Evolutionary conservation across 441 rosid species (phyloP), one percentile per base, ranked within the genome.

Genomic region (Pelargonium citronellum): DNA sequence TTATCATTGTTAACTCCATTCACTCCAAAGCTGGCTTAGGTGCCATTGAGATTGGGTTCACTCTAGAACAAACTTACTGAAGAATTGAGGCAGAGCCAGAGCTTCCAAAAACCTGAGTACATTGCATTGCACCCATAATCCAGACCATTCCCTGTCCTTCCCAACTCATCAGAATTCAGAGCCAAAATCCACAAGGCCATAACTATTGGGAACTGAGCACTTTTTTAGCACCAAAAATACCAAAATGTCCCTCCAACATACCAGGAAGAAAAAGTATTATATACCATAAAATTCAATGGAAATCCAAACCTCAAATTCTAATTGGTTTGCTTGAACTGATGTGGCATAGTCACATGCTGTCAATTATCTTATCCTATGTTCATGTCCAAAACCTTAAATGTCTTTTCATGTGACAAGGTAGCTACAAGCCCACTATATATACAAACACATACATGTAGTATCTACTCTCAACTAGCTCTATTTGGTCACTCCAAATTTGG

Each of bases 301-400:
- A 88, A 92, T 92, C 98, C 71, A 71, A 74, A 7, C 0, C 79
- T 53, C 78, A 68, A 71, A 67, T 3, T 74, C 80, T 73, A 47
- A 89, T 87, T 90, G 95, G 95, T 64, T 74, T 71, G 69, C 57
- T 41, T 9, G 69, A 9, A 34, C 58, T 75, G 83, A 86, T 75
- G 76, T 64, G 67, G 10, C 67, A 64, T 16, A 12, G 44, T 64
- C 67, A 64, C 67, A 64, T 64, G 67, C 67, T 64, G 44, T n/a
- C 30, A 64, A 64, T 64, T 64, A 64, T 64, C 67, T 30, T 64
- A 64, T 64, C 67, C 67, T 4, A 64, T 10, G 16, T 41, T 60
- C 13, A 44, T 9, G 24, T 22, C 64, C 20, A 8, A 60, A 60
- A 60, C 7, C 60, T 16, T 53, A 3, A 53, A 8, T 53, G 60